Evolutionary conservation across 2,329 filamentous ascomycete species (phyloP).

Genomic region (Endoconidiophora polonica): DNA sequence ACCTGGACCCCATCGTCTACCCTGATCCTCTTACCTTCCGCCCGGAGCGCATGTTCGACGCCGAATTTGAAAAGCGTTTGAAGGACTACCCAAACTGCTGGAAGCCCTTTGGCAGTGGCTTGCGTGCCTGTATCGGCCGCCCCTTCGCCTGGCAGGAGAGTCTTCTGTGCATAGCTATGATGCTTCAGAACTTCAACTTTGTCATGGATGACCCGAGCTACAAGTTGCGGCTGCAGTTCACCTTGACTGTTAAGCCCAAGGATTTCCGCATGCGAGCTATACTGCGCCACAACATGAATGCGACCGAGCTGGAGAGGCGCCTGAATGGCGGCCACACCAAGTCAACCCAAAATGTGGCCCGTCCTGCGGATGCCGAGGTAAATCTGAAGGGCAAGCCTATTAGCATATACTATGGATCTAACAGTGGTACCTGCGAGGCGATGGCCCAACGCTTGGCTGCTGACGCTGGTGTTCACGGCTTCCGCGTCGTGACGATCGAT

Average conservation of each 20-base stretch:
- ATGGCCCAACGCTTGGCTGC: conserved; percentile 46
- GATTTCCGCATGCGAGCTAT: conserved; percentile 44
- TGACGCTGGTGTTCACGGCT: conserved; percentile 43
- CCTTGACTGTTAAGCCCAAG: conserved; percentile 46
- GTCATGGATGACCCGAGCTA: conserved; percentile 44
- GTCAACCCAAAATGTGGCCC: conserved; percentile 4
- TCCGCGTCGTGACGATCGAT: conserved; percentile 33
- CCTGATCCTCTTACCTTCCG: conserved; percentile 47
- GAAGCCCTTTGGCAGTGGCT: conserved; percentile 63
- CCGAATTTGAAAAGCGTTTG: conserved; percentile 43
- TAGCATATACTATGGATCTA: conserved; percentile 57
- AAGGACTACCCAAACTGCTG: conserved; percentile 45
- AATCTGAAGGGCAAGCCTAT: conserved; percentile 27
- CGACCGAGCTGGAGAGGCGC: conserved; percentile 29
- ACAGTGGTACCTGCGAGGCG: conserved; percentile 58
- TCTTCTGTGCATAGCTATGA: conserved; percentile 40
- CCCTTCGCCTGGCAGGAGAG: conserved; percentile 63
- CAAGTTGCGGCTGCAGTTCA: conserved; percentile 35
- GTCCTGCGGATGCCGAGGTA: background rate
- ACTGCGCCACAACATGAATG: conserved; percentile 31
- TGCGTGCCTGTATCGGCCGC: conserved; percentile 53
- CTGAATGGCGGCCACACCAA: conserved; percentile 22
- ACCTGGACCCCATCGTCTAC: conserved; percentile 46
- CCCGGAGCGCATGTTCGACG: conserved; percentile 57
- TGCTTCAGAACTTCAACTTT: conserved; percentile 59